Evolutionary conservation across 257 asterid species (phyloP).

Genomic region (Solanum bulbocastanum): DNA sequence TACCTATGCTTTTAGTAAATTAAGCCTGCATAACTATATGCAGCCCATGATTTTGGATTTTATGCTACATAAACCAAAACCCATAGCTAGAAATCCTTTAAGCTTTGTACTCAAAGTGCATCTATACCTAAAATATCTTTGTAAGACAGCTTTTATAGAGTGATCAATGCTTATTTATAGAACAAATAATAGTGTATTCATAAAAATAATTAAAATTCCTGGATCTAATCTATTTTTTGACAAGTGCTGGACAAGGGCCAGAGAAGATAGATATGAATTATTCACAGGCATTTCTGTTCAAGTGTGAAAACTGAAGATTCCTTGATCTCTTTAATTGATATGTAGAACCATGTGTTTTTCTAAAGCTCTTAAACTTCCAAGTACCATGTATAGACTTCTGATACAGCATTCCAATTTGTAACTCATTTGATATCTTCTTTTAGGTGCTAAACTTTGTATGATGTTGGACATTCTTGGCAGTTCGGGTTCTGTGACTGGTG

Average conservation of each 20-base stretch:
- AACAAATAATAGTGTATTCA: background rate
- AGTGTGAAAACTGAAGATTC: background rate
- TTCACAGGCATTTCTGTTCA: background rate
- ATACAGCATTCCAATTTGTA: background rate
- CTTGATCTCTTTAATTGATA: background rate
- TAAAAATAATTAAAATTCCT: background rate
- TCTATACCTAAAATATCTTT: background rate
- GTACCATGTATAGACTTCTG: background rate
- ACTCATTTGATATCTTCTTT: constrained; percentile 11
- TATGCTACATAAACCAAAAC: background rate
- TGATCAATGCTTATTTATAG: background rate
- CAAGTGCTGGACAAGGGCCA: background rate
- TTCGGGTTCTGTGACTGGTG: constrained; percentile 86
- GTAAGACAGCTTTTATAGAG: background rate
- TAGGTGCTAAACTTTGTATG: constrained; percentile 97
- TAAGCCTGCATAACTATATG: background rate
- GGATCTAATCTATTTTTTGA: background rate
- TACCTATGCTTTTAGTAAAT: background rate
- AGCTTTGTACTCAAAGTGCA: background rate
- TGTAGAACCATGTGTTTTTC: background rate
- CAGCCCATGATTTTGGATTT: background rate
- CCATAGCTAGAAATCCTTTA: background rate
- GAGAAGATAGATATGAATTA: background rate
- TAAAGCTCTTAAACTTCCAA: background rate
- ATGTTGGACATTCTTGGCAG: constrained; percentile 69